Evolutionary conservation across 495 filamentous ascomycete species (phyloP).

Genomic region (Tirmania nivea): DNA sequence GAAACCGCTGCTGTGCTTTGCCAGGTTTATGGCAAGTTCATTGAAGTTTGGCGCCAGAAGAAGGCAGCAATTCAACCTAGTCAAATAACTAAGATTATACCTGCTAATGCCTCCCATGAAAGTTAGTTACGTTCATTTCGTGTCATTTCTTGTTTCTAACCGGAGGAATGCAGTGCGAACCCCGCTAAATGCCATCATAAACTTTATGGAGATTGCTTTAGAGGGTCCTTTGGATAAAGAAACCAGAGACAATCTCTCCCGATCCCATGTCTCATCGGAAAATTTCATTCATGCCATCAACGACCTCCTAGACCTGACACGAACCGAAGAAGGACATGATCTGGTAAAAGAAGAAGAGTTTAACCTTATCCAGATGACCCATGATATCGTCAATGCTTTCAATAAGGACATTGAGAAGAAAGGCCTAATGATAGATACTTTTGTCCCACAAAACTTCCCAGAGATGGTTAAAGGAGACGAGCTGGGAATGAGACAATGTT

Average conservation of each 20-base stretch:
- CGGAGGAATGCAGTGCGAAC: constrained; percentile 40
- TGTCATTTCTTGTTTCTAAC: background rate
- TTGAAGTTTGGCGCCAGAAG: constrained; percentile 78
- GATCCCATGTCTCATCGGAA: constrained; percentile 87
- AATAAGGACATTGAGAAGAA: constrained; percentile 55
- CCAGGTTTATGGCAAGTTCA: constrained; percentile 65
- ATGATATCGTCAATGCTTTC: constrained; percentile 56
- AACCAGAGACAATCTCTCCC: constrained; percentile 67
- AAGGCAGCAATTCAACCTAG: constrained; percentile 68
- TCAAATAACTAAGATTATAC: constrained; percentile 53
- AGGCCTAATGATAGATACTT: constrained; percentile 40
- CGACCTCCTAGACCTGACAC: constrained; percentile 78
- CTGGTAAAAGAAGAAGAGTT: constrained; percentile 68
- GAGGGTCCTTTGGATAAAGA: constrained; percentile 66
- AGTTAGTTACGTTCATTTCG: constrained; percentile 1
- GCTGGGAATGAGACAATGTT: constrained; percentile 52
- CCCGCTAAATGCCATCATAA: constrained; percentile 87
- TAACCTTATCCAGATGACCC: constrained; percentile 47
- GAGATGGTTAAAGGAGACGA: constrained; percentile 56
- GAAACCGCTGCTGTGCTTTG: constrained; percentile 81
- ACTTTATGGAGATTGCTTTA: constrained; percentile 83
- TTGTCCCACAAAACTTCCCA: constrained; percentile 49
- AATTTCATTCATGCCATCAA: constrained; percentile 92
- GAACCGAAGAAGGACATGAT: constrained; percentile 61
- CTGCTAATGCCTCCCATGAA: constrained; percentile 88